These are phyloP conservation scores for Penicillium odoratum DNA, from an alignment of 495 filamentous ascomycete genomes.

Conservation along the genomic window DNA sequence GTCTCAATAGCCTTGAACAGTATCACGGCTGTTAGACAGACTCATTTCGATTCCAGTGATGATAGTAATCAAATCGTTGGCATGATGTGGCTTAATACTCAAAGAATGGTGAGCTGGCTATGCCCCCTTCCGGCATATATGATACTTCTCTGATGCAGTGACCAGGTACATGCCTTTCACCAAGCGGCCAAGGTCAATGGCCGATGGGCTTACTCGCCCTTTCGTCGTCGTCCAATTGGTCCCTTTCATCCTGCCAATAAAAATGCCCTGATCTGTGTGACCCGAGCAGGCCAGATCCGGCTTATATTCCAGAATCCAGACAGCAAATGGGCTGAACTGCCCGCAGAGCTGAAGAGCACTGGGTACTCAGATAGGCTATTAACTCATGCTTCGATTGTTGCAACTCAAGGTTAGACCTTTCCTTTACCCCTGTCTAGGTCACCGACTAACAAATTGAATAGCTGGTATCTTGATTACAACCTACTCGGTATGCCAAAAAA, in stretches of 20 bases:
- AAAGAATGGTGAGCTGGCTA: conserved; percentile 49
- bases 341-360: conserved; percentile 67
- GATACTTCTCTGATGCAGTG: conserved; percentile 8
- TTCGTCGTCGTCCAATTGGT: conserved; percentile 52
- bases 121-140: neutral
- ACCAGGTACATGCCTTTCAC: conserved; percentile 52
- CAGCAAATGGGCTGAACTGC: conserved; percentile 64
- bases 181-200: conserved; percentile 51
- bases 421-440: neutral
- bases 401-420: conserved; percentile 59
- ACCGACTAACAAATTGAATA: conserved; percentile 17
- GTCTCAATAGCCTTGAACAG: conserved; percentile 66
- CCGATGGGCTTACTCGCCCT: conserved; percentile 52
- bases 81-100: conserved; percentile 75
- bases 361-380: conserved; percentile 67
- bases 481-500: conserved; percentile 64
- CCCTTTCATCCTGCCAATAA: conserved; percentile 69
- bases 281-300: conserved; percentile 65
- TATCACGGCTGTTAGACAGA: conserved; percentile 53
- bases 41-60: conserved; percentile 61
- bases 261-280: conserved; percentile 69
- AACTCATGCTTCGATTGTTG: conserved; percentile 77
- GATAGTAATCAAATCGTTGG: conserved; percentile 78
- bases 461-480: conserved; percentile 63
- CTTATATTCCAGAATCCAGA: conserved; percentile 71